phyloP scores from a whole-genome alignment of 805 yeast species.

The Torulaspora franciscae region DNA sequence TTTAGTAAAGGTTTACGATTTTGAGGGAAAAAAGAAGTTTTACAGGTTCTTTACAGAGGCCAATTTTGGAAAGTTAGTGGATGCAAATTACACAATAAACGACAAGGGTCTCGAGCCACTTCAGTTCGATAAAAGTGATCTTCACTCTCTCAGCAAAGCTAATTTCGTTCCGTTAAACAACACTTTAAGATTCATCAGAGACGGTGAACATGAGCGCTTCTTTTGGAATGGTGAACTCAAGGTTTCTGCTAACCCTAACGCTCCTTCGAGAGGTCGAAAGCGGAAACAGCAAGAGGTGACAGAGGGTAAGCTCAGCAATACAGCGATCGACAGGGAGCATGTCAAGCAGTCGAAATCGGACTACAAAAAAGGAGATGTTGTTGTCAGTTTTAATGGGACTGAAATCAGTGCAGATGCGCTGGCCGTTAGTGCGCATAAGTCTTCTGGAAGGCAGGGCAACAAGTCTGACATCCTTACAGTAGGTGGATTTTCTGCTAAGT shows the following conservation, averaged over 20 bases:
- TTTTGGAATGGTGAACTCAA: slow-evolving; percentile 35
- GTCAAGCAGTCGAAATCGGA: not conserved
- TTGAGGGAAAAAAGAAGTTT: slow-evolving; percentile 67
- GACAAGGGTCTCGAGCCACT: not conserved
- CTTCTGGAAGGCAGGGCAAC: not conserved
- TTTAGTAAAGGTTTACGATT: slow-evolving; percentile 61
- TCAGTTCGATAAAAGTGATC: slow-evolving; percentile 9
- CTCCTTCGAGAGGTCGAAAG: slow-evolving; percentile 15
- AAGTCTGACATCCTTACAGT: slow-evolving; percentile 16
- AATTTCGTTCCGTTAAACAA: slow-evolving; percentile 29
- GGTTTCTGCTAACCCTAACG: slow-evolving; percentile 14
- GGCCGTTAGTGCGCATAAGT: not conserved
- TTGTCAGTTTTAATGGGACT: not conserved
- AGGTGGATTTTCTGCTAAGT: slow-evolving; percentile 38
- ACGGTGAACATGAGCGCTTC: slow-evolving; percentile 22
- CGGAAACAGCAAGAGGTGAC: slow-evolving; percentile 13
- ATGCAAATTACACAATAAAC: slow-evolving; percentile 8
- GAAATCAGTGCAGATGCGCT: not conserved
- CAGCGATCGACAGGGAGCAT: not conserved
- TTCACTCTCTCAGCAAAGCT: slow-evolving; percentile 23
- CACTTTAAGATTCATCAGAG: slow-evolving; percentile 27
- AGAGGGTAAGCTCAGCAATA: not conserved
- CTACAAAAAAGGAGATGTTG: not conserved
- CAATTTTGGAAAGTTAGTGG: slow-evolving; percentile 36
- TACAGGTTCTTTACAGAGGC: slow-evolving; percentile 56